A percentile compares a stretch with the other conserved stretches of the same genome.
phyloP scores from a whole-genome alignment of 495 filamentous ascomycete species.

The Lepraria neglecta region DNA sequence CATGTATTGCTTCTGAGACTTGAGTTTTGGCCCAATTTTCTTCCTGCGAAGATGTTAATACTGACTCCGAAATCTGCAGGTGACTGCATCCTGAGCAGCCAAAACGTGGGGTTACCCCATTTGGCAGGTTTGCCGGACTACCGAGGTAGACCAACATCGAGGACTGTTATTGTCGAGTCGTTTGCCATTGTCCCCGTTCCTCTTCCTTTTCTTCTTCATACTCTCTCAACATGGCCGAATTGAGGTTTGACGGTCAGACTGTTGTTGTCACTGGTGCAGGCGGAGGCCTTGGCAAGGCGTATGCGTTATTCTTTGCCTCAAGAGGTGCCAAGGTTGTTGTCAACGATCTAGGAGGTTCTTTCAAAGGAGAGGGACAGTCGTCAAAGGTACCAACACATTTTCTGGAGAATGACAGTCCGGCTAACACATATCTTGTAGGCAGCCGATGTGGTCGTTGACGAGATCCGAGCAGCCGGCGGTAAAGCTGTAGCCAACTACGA shows the following conservation, averaged over 20 bases:
- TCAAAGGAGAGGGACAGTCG: slow-evolving; percentile 88
- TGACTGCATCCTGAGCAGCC: too few relatives aligned
- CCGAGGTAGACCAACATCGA: slow-evolving; percentile 1
- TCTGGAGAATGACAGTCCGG: not conserved
- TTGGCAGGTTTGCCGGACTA: not conserved
- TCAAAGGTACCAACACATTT: slow-evolving; percentile 54
- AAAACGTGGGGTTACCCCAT: not conserved
- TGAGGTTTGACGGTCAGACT: slow-evolving; percentile 93
- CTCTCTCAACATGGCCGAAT: slow-evolving; percentile 55
- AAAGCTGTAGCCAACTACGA: slow-evolving; percentile 98
- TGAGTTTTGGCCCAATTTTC: too few relatives aligned
- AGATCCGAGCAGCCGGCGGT: slow-evolving; percentile 86
- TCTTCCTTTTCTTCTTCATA: slow-evolving; percentile 15
- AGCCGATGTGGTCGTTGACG: slow-evolving; percentile 90
- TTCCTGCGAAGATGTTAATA: too few relatives aligned
- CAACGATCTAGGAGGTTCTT: slow-evolving; percentile 91
- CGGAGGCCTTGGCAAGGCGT: slow-evolving; percentile 88
- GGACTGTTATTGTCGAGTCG: not conserved
- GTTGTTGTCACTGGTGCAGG: slow-evolving; percentile 96
- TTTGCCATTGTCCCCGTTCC: not conserved
- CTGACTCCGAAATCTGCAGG: too few relatives aligned
- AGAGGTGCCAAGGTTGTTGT: slow-evolving; percentile 94
- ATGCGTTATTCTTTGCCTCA: slow-evolving; percentile 85
- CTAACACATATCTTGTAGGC: slow-evolving; percentile 49
- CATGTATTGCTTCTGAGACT: too few relatives aligned